phyloP scores from a whole-genome alignment of 495 filamentous ascomycete species.

The Halenospora varia region DNA sequence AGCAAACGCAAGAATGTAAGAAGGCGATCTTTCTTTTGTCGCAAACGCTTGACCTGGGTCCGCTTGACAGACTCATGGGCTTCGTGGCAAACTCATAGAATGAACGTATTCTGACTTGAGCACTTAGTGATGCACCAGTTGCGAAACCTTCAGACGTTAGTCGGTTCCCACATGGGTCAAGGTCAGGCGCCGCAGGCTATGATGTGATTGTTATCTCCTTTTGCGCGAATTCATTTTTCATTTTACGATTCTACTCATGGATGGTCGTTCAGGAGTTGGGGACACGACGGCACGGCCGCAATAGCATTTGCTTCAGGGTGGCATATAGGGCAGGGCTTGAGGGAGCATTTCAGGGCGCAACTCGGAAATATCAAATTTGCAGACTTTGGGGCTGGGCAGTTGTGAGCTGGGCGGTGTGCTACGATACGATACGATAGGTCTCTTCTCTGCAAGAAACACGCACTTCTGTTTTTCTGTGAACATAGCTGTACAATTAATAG shows the following conservation, averaged over 20 bases:
- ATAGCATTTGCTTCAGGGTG: neutral
- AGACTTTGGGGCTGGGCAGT: no score
- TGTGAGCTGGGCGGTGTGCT: no score
- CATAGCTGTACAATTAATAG: constrained; percentile 1
- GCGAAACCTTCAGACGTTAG: neutral
- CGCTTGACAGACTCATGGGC: neutral
- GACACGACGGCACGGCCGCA: neutral
- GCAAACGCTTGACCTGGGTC: constrained; percentile 6
- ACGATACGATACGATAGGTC: neutral
- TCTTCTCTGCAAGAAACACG: neutral
- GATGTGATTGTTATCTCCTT: constrained; percentile 1
- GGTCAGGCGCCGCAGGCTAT: neutral
- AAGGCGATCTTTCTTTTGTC: constrained; percentile 17
- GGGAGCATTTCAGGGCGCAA: neutral
- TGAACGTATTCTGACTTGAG: neutral
- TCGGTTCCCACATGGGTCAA: neutral
- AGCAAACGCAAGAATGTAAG: constrained; percentile 30
- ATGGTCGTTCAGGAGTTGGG: neutral
- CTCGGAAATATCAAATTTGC: neutral
- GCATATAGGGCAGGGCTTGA: neutral
- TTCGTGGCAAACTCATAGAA: neutral
- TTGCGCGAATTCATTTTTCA: neutral
- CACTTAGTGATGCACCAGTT: neutral
- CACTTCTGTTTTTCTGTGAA: neutral
- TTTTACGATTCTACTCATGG: neutral